Percentiles rank a stretch among this genome's conserved stretches.
phyloP scores from a whole-genome alignment of 202 grass and related monocot genomes.

The Panicum virgatum region DNA sequence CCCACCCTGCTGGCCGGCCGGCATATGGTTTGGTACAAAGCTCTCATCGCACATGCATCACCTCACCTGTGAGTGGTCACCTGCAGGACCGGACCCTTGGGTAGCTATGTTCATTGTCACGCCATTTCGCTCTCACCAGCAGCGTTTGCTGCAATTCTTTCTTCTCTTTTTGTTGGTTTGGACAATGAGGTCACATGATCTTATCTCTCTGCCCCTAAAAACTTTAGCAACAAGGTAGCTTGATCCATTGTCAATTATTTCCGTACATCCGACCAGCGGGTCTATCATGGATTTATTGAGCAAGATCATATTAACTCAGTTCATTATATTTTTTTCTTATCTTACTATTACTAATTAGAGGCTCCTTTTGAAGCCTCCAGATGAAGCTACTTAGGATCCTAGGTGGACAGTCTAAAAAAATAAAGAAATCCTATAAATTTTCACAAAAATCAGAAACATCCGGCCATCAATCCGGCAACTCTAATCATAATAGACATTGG shows the following conservation, averaged over 20 bases:
- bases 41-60: constrained; percentile 40
- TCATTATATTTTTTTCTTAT: neutral
- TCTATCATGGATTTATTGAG: neutral
- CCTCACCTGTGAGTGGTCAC: constrained; percentile 37
- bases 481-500: no score
- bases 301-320: neutral
- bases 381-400: no score
- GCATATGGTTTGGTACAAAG: constrained; percentile 36
- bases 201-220: neutral
- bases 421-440: no score
- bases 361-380: no score
- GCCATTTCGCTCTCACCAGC: constrained; percentile 42
- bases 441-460: no score
- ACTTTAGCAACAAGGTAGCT: neutral
- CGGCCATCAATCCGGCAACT: no score
- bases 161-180: constrained; percentile 20
- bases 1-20: constrained; percentile 18
- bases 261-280: neutral
- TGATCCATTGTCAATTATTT: neutral
- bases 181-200: neutral
- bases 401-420: no score
- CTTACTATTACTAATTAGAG: no score
- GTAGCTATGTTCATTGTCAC: constrained; percentile 14
- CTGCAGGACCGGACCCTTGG: constrained; percentile 13
- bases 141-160: constrained; percentile 26